Evolutionary conservation across 768 basidiomycete genomes (phyloP).

Genomic region (Tylopilus balloui): DNA sequence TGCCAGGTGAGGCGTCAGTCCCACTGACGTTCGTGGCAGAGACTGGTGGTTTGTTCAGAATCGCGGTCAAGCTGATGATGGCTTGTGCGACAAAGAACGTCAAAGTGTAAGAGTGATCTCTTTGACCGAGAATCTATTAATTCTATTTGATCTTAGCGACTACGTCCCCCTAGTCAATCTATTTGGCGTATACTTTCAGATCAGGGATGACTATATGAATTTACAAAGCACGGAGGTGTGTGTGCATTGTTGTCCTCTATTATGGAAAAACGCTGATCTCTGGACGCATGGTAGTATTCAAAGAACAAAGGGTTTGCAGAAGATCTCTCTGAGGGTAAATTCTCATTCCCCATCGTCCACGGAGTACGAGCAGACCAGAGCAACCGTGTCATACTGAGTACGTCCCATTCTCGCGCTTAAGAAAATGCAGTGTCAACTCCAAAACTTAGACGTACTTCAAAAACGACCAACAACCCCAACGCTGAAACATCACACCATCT

Average conservation of each 20-base stretch:
- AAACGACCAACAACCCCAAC: conserved; percentile 85
- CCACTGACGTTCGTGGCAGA: conserved; percentile 45
- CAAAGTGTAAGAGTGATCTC: conserved; percentile 43
- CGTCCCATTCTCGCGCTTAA: conserved; percentile 17
- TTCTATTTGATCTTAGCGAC: conserved; percentile 45
- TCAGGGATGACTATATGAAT: conserved; percentile 97
- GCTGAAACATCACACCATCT: conserved; percentile 75
- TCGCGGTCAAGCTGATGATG: conserved; percentile 97
- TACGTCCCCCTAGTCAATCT: conserved; percentile 92
- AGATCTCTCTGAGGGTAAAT: conserved; percentile 77
- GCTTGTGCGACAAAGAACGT: conserved; percentile 65
- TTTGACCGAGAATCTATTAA: background rate
- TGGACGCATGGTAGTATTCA: conserved; percentile 45
- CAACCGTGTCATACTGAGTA: conserved; percentile 83
- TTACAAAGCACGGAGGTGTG: conserved; percentile 79
- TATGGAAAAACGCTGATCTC: background rate
- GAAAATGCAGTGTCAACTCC: background rate
- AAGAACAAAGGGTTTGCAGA: conserved; percentile 66
- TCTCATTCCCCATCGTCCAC: conserved; percentile 76
- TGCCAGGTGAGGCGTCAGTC: conserved; percentile 57
- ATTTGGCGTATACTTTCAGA: conserved; percentile 93
- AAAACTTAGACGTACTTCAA: conserved; percentile 72
- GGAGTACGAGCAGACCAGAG: conserved; percentile 72
- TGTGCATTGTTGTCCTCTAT: background rate
- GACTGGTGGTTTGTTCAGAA: conserved; percentile 88